phyloP scores from a whole-genome alignment of 441 rosid genomes.

The Manihot esculenta region DNA sequence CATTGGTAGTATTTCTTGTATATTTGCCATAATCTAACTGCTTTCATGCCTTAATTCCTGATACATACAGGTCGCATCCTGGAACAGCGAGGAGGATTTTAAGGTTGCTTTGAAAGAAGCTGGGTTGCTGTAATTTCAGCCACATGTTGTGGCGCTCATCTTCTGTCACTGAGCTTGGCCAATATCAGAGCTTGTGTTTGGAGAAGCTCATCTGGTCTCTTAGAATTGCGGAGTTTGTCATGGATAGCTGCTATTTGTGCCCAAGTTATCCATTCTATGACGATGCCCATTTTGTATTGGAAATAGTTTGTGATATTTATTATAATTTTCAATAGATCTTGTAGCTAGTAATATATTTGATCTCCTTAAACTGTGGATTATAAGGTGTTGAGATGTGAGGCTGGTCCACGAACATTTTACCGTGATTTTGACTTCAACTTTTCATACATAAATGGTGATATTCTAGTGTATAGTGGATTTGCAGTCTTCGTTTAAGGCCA shows the following conservation, averaged over 20 bases:
- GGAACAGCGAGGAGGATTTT: slow-evolving; percentile 66
- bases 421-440: too few species aligned
- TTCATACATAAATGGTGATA: too few species aligned
- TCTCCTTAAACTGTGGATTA: too few species aligned
- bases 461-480: too few species aligned
- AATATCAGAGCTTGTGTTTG: too few species aligned
- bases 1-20: background rate
- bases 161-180: background rate
- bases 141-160: background rate
- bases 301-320: background rate
- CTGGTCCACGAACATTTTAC: too few species aligned
- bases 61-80: slow-evolving; percentile 56
- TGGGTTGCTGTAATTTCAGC: slow-evolving; percentile 43
- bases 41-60: background rate
- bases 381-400: too few species aligned
- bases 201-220: background rate
- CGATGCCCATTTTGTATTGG: background rate
- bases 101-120: slow-evolving; percentile 61
- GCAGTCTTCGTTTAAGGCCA: too few species aligned
- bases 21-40: slow-evolving; percentile 11
- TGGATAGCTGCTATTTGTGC: background rate
- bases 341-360: background rate
- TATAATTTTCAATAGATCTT: background rate
- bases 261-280: background rate
- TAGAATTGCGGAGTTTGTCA: background rate